These are phyloP conservation scores for Penicillium paradoxum DNA, from an alignment of 495 filamentous ascomycete species.

Conservation along the genomic window DNA sequence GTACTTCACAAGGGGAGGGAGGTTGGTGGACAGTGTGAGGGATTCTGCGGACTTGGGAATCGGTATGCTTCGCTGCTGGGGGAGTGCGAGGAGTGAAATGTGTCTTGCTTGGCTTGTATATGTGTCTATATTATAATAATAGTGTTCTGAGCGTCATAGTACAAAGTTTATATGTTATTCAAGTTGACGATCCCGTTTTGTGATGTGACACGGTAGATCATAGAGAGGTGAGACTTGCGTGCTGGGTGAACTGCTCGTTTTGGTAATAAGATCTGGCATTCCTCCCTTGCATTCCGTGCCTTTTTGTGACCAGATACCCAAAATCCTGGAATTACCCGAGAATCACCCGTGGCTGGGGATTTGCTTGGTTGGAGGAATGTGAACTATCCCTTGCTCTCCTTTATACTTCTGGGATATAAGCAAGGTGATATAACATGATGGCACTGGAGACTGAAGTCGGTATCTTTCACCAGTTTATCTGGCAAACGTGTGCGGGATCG, in stretches of 20 bases:
- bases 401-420: neutral
- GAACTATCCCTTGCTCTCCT: slow-evolving; percentile 22
- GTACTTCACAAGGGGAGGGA: slow-evolving; percentile 29
- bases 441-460: too few relatives aligned
- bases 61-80: slow-evolving; percentile 28
- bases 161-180: neutral
- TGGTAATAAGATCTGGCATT: slow-evolving; percentile 13
- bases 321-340: neutral
- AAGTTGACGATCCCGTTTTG: neutral
- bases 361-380: slow-evolving; percentile 16
- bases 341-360: neutral
- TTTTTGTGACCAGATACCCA: slow-evolving; percentile 4
- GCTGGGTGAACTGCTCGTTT: neutral
- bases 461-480: neutral
- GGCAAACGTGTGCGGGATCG: neutral
- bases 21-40: slow-evolving; percentile 23
- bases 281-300: slow-evolving; percentile 26
- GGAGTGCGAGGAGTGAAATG: slow-evolving; percentile 5
- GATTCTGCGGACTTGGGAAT: slow-evolving; percentile 33
- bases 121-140: neutral
- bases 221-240: neutral
- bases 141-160: neutral
- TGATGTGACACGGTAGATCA: neutral
- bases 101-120: slow-evolving; percentile 2
- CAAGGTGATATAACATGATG: neutral